Evolutionary conservation across 352 stramenopile species (phyloP), one percentile per base, ranked within the genome.

Genomic region (Phytophthora litchii): DNA sequence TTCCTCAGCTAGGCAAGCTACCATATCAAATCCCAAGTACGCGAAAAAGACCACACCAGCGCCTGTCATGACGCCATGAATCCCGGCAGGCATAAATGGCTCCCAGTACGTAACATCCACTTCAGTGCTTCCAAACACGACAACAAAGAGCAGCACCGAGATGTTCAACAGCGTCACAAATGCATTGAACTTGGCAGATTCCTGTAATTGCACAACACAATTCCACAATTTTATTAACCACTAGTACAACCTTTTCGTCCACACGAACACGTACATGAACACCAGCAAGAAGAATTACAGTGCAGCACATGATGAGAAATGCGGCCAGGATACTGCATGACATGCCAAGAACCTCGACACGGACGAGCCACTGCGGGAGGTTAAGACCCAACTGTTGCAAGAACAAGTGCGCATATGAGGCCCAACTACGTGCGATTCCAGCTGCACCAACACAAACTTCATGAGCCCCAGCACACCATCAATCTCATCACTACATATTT

Each of bases 1-100:
- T 67, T 98, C 93, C 60, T 97, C 92, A 0, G 89, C 89, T 20
- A 97, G 75, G 66, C 88, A 97, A 5, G 89, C 86, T 20, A 97
- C 91, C 89, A 97, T 97, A 56, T 98, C 93, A 68, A 98, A 98
- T 27, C 91, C 91, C 32, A 97, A 67, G 58, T 96, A 97, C 16
- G 88, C 80, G 43, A 98, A 97, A 67, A 97, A 98, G 17, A 97
- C 90, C 37, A 97, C 89, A 2, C 86, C 86, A 19, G 88, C 86
- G 29, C 83, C 87, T 12, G 83, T 89, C 68, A 98, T 90, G 25
- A 98, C 82, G 10, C 91, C 79, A n/a, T 91, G 80, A 29, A 93
- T 73, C 3, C 92, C 92, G n/a, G 80, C 42, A 10, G 89, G 89
- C 43, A 91, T 83, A 57, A 98, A 97, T 0, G 88, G 82, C 17